Conservation (phyloP, 768 basidiomycete species). For the Trametes sanguinea region DNA sequence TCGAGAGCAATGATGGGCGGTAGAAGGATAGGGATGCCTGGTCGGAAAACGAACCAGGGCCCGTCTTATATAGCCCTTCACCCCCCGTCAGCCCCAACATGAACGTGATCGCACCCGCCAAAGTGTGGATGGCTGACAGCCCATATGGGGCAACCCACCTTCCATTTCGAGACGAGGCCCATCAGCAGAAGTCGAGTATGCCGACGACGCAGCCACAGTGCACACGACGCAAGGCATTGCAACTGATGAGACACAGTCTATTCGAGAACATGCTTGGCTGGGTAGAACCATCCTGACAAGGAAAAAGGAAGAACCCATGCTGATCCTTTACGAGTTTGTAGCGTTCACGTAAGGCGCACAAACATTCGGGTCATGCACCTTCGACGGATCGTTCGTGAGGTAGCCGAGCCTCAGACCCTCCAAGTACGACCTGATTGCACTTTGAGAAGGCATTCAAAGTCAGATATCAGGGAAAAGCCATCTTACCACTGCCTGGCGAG, state of each 20-base stretch:
- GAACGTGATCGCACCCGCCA: not conserved
- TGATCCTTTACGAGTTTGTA: not conserved
- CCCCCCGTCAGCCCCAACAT: slow-evolving; percentile 3
- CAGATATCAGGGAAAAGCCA: not conserved
- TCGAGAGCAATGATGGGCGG: slow-evolving; percentile 31
- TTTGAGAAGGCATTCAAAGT: too few species aligned
- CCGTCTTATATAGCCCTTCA: slow-evolving; percentile 22
- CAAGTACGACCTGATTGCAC: slow-evolving; percentile 62
- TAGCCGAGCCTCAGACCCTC: slow-evolving; percentile 60
- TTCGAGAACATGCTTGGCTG: too few species aligned
- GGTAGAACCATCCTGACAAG: too few species aligned
- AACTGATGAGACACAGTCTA: too few species aligned
- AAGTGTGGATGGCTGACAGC: slow-evolving; percentile 1
- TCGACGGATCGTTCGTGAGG: slow-evolving; percentile 63
- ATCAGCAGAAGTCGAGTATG: not conserved
- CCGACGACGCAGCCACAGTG: too few species aligned
- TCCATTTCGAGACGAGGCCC: not conserved
- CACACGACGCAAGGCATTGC: too few species aligned
- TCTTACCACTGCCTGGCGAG: slow-evolving; percentile 67
- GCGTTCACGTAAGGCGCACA: slow-evolving; percentile 51
- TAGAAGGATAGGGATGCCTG: slow-evolving; percentile 39
- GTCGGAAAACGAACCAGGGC: slow-evolving; percentile 23
- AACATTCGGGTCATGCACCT: slow-evolving; percentile 58
- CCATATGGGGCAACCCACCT: slow-evolving; percentile 6
- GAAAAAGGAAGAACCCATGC: too few species aligned